Evolutionary conservation across 495 filamentous ascomycete species (phyloP).

Genomic region (Aspergillus ostianus): DNA sequence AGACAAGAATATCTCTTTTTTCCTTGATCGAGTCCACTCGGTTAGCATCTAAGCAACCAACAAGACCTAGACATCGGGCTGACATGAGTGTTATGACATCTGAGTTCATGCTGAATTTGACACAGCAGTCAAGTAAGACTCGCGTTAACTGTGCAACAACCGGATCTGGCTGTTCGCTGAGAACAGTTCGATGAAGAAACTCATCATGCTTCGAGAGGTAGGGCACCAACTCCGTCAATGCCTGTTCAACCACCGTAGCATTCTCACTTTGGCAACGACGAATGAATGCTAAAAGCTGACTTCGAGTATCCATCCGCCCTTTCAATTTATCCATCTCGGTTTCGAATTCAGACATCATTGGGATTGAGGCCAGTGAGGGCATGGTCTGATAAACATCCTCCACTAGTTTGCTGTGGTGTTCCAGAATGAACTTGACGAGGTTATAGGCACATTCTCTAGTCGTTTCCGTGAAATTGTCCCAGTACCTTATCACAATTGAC

Average conservation of each 20-base stretch:
- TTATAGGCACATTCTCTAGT: slow-evolving; percentile 56
- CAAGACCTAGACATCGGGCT: slow-evolving; percentile 75
- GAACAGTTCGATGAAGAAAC: slow-evolving; percentile 76
- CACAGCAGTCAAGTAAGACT: slow-evolving; percentile 76
- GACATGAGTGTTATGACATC: slow-evolving; percentile 67
- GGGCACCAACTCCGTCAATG: slow-evolving; percentile 69
- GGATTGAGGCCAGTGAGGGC: slow-evolving; percentile 75
- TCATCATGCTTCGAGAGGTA: slow-evolving; percentile 73
- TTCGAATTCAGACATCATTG: slow-evolving; percentile 63
- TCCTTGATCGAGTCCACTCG: slow-evolving; percentile 76
- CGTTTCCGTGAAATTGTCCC: slow-evolving; percentile 61
- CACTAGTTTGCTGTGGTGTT: slow-evolving; percentile 57
- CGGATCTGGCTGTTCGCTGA: slow-evolving; percentile 80
- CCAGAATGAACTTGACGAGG: slow-evolving; percentile 64
- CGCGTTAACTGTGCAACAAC: slow-evolving; percentile 69
- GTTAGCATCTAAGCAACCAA: slow-evolving; percentile 91
- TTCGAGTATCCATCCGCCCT: slow-evolving; percentile 55
- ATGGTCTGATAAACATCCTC: slow-evolving; percentile 65
- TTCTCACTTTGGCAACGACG: slow-evolving; percentile 78
- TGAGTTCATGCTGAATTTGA: slow-evolving; percentile 70
- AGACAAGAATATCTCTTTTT: slow-evolving; percentile 74
- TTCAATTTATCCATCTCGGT: slow-evolving; percentile 61
- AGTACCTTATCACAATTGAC: slow-evolving; percentile 78
- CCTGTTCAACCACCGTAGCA: slow-evolving; percentile 73
- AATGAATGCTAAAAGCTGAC: slow-evolving; percentile 66